A percentile compares a stretch with the other conserved stretches of the same genome.
phyloP scores from a whole-genome alignment of 371 early-diverging fungal genomes.

The Apophysomyces elegans region DNA sequence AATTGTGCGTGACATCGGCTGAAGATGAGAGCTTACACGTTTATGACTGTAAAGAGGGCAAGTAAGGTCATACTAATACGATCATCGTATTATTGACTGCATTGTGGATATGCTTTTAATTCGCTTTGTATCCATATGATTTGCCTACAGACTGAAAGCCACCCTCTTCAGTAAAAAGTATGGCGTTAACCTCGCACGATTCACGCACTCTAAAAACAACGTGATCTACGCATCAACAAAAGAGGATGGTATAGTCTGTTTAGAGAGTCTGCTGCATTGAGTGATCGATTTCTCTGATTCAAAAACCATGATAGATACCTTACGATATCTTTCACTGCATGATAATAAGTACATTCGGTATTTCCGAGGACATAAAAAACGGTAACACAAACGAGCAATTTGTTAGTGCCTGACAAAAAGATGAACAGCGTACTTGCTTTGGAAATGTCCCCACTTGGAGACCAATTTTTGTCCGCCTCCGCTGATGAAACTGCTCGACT shows the following conservation, averaged over 20 bases:
- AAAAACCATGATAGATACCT: conserved; percentile 61
- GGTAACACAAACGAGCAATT: conserved; percentile 40
- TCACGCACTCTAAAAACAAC: conserved; percentile 77
- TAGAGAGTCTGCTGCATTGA: not conserved
- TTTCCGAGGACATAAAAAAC: conserved; percentile 84
- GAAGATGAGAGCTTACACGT: conserved; percentile 79
- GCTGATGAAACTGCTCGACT: conserved; percentile 74
- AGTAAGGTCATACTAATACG: conserved; percentile 44
- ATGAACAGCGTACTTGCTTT: conserved; percentile 67
- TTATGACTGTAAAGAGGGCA: conserved; percentile 75
- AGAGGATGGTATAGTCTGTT: conserved; percentile 71
- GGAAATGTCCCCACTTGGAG: conserved; percentile 82
- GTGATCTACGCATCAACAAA: conserved; percentile 93
- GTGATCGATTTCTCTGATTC: not conserved
- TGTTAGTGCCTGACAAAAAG: not conserved
- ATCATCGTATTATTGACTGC: not conserved
- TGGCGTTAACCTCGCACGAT: conserved; percentile 82
- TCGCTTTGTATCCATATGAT: not conserved
- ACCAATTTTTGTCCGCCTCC: conserved; percentile 75
- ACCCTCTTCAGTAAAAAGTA: conserved; percentile 83
- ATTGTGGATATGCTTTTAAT: not conserved
- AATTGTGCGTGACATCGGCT: conserved; percentile 71
- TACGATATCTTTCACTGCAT: conserved; percentile 89
- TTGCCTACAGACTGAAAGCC: conserved; percentile 52
- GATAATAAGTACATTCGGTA: conserved; percentile 93